Evolutionary conservation across 2,329 filamentous ascomycete species (phyloP).

Genomic region (Zalaria obscura): DNA sequence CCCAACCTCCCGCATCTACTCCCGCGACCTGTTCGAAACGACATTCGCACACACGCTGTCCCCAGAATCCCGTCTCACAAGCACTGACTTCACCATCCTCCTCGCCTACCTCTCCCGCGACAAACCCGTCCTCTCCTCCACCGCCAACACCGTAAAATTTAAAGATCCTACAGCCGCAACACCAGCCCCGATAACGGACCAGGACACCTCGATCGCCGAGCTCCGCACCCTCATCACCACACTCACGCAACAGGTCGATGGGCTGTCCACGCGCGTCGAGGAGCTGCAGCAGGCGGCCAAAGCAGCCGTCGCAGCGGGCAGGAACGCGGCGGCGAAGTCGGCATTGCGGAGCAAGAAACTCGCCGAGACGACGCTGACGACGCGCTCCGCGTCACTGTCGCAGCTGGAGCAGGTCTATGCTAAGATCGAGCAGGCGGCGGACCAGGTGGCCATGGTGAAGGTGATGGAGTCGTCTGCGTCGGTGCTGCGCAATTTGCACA

Average conservation of each 20-base stretch:
- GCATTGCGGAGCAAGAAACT: conserved; percentile 73
- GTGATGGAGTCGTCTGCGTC: conserved; percentile 68
- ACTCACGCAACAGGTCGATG: conserved; percentile 52
- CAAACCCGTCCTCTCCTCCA: conserved; percentile 17
- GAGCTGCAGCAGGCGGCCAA: conserved; percentile 45
- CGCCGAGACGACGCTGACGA: conserved; percentile 57
- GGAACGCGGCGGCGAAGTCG: conserved; percentile 59
- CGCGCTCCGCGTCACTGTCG: conserved; percentile 56
- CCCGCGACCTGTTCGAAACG: conserved; percentile 14
- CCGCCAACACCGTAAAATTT: conserved; percentile 55
- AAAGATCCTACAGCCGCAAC: conserved; percentile 36
- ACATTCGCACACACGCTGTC: conserved; percentile 10
- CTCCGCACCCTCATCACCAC: conserved; percentile 58
- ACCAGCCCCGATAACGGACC: conserved; percentile 47
- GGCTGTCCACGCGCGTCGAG: conserved; percentile 42
- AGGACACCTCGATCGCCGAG: conserved; percentile 71
- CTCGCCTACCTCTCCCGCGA: conserved; percentile 35
- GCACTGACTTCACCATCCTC: conserved; percentile 27
- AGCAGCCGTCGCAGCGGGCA: conserved; percentile 56
- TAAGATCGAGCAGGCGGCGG: conserved; percentile 74
- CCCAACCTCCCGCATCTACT: conserved; percentile 19
- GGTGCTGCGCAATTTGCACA: conserved; percentile 60
- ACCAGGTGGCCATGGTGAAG: conserved; percentile 69
- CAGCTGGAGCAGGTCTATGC: conserved; percentile 73
- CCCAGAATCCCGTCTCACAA: conserved; percentile 14